These are phyloP conservation scores for Ogataea pini DNA, from an alignment of 805 yeast species.

Conservation along the genomic window DNA sequence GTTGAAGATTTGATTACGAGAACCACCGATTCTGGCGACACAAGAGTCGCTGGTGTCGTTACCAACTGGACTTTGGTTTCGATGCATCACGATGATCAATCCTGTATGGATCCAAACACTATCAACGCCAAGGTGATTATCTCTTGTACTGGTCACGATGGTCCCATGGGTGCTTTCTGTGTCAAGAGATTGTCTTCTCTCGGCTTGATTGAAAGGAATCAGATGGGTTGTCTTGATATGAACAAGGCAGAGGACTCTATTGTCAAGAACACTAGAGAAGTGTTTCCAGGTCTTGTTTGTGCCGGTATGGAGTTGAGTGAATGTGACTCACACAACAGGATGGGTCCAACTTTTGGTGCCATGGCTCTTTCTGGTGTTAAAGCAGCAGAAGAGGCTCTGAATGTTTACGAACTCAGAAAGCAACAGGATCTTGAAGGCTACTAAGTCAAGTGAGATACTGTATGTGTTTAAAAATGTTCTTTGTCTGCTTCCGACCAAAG, in stretches of 20 bases:
- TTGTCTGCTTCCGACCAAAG: conserved; percentile 21
- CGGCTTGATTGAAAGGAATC: conserved; percentile 49
- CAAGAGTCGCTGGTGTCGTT: conserved; percentile 76
- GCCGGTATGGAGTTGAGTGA: conserved; percentile 83
- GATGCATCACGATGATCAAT: conserved; percentile 72
- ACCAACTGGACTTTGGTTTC: conserved; percentile 83
- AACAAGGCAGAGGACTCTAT: conserved; percentile 74
- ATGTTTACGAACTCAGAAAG: conserved; percentile 33
- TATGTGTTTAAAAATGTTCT: conserved; percentile 18
- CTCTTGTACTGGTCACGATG: conserved; percentile 80
- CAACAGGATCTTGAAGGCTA: conserved; percentile 27
- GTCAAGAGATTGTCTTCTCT: conserved; percentile 66
- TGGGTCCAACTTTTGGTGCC: conserved; percentile 86
- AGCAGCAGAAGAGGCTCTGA: conserved; percentile 59
- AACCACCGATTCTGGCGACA: conserved; percentile 56
- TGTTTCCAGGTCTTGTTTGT: conserved; percentile 60
- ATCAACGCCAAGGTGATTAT: conserved; percentile 64
- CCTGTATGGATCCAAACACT: conserved; percentile 83
- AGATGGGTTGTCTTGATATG: conserved; percentile 81
- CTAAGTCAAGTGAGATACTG: conserved; percentile 5
- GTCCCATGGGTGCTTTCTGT: conserved; percentile 79
- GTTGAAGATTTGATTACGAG: conserved; percentile 80
- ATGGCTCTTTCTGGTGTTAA: conserved; percentile 78
- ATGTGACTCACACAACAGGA: conserved; percentile 74
- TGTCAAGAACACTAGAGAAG: conserved; percentile 67